Percentiles rank a stretch among this genome's conserved stretches.
These are phyloP conservation scores for Aspergillus tubingensis DNA, from an alignment of 2,329 filamentous ascomycete species.

Conservation along the genomic window DNA sequence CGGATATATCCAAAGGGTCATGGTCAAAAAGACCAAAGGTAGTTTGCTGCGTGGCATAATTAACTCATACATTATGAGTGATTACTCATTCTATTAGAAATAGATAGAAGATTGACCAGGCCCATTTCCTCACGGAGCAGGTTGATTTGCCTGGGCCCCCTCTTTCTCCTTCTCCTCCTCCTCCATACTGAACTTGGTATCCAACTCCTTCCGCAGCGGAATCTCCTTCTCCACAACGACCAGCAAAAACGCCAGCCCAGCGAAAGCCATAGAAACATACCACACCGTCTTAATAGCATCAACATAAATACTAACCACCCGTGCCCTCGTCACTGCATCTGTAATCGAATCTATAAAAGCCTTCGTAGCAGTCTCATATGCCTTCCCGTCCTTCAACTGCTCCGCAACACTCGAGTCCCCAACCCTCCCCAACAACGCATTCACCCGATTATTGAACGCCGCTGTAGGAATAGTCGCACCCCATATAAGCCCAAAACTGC, in stretches of 20 bases:
- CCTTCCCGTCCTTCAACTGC: slow-evolving; percentile 21
- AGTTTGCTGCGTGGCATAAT: too few relatives aligned
- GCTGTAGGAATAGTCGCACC: slow-evolving; percentile 32
- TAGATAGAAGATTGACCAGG: too few relatives aligned
- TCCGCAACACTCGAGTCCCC: slow-evolving; percentile 12
- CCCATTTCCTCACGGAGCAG: too few relatives aligned
- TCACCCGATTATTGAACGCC: slow-evolving; percentile 34
- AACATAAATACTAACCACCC: slow-evolving; percentile 39
- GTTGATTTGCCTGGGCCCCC: too few relatives aligned
- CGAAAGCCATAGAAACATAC: slow-evolving; percentile 39
- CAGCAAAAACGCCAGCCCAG: slow-evolving; percentile 36
- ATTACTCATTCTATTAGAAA: too few relatives aligned
- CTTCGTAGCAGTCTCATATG: slow-evolving; percentile 26
- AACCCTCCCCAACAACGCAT: slow-evolving; percentile 11
- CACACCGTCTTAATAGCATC: slow-evolving; percentile 41
- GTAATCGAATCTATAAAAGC: slow-evolving; percentile 1
- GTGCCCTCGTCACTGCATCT: background rate
- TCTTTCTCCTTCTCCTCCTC: background rate
- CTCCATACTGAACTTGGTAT: background rate
- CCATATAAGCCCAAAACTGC: slow-evolving; percentile 35
- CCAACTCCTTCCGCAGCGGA: background rate
- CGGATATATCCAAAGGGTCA: too few relatives aligned
- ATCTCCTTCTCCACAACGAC: slow-evolving; percentile 39
- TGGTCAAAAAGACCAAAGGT: too few relatives aligned
- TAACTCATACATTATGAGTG: too few relatives aligned